Evolutionary conservation across 805 yeast genomes (phyloP).

Genomic region (Candida nonsorbophila): DNA sequence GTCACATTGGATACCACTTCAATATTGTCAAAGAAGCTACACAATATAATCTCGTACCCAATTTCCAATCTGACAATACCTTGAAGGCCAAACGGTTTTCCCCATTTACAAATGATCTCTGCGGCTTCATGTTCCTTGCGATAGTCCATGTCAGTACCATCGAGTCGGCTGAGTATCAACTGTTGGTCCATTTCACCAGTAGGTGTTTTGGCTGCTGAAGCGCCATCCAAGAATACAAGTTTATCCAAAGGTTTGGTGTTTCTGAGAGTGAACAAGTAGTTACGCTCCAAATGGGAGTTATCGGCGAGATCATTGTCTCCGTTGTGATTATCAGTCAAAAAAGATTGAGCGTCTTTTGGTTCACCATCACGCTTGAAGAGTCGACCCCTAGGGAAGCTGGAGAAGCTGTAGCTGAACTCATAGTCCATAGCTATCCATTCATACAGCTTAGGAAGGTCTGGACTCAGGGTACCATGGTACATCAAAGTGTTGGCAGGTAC

Average conservation of each 20-base stretch:
- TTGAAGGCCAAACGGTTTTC: constrained; percentile 47
- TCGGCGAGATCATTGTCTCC: constrained; percentile 1
- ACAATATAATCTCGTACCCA: constrained; percentile 57
- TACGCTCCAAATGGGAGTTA: constrained; percentile 4
- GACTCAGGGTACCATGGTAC: constrained; percentile 46
- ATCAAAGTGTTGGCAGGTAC: constrained; percentile 55
- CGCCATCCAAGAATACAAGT: constrained; percentile 56
- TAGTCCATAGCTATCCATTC: constrained; percentile 67
- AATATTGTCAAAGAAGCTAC: constrained; percentile 50
- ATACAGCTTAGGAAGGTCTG: constrained; percentile 36
- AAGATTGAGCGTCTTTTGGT: constrained; percentile 3
- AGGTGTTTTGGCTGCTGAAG: constrained; percentile 56
- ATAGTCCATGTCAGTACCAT: constrained; percentile 15
- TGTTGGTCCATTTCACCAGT: constrained; percentile 60
- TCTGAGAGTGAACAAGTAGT: constrained; percentile 40
- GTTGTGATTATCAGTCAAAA: not conserved
- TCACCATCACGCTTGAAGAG: constrained; percentile 1
- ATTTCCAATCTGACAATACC: constrained; percentile 55
- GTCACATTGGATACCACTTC: constrained; percentile 43
- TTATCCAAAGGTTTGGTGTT: constrained; percentile 43
- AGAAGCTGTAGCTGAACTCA: constrained; percentile 52
- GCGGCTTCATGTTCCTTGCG: constrained; percentile 47
- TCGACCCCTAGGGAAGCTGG: constrained; percentile 1
- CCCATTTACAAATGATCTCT: constrained; percentile 51
- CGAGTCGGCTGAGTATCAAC: constrained; percentile 15